Evolutionary conservation across 2,329 filamentous ascomycete species (phyloP), one percentile per base, ranked within the genome.

Genomic region (Teratosphaeria nubilosa): DNA sequence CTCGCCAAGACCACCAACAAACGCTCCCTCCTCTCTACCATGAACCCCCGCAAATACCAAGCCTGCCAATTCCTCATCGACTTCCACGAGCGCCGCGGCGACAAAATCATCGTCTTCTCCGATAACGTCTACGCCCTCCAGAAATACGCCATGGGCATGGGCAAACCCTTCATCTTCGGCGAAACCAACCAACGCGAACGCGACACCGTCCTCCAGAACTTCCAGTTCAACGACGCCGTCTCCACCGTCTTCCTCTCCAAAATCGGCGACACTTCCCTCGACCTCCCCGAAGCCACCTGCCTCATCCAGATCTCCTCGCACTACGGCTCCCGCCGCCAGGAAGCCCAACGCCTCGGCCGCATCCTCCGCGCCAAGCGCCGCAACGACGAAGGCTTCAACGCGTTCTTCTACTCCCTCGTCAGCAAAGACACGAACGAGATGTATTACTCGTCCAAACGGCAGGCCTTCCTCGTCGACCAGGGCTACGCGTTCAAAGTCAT

Each of bases 401-500:
- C 94, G 0, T 99, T 97, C 74, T 99, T 99, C 78, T 99, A 99
- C 76, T 95, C 90, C 0, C 82, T 99, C 0, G 94, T 99, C 3
- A 95, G 90, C 5, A 97, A 97, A 72, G 94, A 99, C 70, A 99
- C 94, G 0, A 87, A 91, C 61, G 94, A 99, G 73, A 97, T 99
- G 92, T 94, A 86, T 71, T 99, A 96, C 73, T 96, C 92, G 0
- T 91, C 91, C 3, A 97, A 96, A 74, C 84, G 94, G 10, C 94
- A 99, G 74, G 92, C 94, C 0, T 99, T 99, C 77, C 80, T 99
- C 0, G 91, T 99, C 24, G 94, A 99, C 65, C 94, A 99, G 74
- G 94, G 94, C 10, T 99, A 99, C 71, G 92, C 94, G 0, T 99
- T 99, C 81, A 97, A 97, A 72, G 92, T 97, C 62, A 99, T 99